Conservation (phyloP, 345 rosid species). For the Populus pruinosa region DNA sequence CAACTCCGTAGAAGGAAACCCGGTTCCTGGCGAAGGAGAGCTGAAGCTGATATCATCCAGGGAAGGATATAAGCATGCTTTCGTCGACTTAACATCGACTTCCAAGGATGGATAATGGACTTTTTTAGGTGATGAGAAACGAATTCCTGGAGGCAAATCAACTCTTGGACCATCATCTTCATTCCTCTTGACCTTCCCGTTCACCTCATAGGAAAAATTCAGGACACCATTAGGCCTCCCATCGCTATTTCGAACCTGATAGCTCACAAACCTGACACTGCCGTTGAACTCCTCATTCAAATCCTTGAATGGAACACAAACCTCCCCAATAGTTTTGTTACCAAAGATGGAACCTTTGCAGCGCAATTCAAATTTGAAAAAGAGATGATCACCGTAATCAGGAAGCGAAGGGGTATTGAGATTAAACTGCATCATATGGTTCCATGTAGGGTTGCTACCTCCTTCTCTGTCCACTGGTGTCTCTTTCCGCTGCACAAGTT, state of each 20-base stretch:
- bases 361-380: constrained; percentile 32
- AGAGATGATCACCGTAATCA: constrained; percentile 9
- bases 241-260: constrained; percentile 34
- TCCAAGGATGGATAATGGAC: constrained; percentile 10
- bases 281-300: constrained; percentile 38
- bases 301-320: constrained; percentile 31
- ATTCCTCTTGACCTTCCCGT: constrained; percentile 6
- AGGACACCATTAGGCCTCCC: constrained; percentile 42
- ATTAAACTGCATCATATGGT: constrained; percentile 37
- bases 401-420: constrained; percentile 11
- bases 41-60: constrained; percentile 9
- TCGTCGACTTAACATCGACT: neutral
- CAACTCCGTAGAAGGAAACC: constrained; percentile 4
- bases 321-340: constrained; percentile 32
- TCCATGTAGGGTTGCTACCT: constrained; percentile 46
- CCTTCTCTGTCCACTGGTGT: constrained; percentile 30
- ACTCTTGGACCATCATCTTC: neutral
- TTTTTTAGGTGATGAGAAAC: neutral
- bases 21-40: constrained; percentile 11
- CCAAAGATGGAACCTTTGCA: constrained; percentile 23
- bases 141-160: neutral
- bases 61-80: constrained; percentile 3
- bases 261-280: constrained; percentile 26
- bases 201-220: constrained; percentile 31
- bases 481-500: constrained; percentile 29